phyloP scores from a whole-genome alignment of 768 basidiomycete genomes.

The Porphyrellus cyaneotinctus region DNA sequence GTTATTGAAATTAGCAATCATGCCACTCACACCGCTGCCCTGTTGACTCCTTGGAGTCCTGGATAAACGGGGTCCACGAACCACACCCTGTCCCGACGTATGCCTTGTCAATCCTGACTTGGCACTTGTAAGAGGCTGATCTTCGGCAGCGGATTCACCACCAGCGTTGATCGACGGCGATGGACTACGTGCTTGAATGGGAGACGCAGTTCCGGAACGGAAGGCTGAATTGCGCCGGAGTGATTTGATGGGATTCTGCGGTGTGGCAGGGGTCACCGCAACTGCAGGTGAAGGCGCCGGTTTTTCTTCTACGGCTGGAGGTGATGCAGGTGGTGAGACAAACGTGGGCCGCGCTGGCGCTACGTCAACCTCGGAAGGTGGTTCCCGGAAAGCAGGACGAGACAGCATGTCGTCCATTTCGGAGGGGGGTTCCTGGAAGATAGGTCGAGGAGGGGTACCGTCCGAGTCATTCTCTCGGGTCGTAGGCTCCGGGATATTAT shows the following conservation, averaged over 20 bases:
- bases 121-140: constrained; percentile 32
- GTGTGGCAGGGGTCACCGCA: constrained; percentile 43
- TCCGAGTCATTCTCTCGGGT: constrained; percentile 17
- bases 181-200: constrained; percentile 37
- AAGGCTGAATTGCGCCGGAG: constrained; percentile 34
- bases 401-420: constrained; percentile 28
- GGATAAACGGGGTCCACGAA: constrained; percentile 49
- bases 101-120: constrained; percentile 41
- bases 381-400: constrained; percentile 57
- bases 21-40: constrained; percentile 46
- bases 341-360: constrained; percentile 14
- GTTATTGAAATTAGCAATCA: constrained; percentile 56
- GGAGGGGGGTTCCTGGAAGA: constrained; percentile 62
- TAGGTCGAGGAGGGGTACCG: constrained; percentile 34
- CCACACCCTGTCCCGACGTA: constrained; percentile 38
- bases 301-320: constrained; percentile 24
- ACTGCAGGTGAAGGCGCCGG: constrained; percentile 30
- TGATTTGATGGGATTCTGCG: constrained; percentile 49
- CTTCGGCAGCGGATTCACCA: constrained; percentile 29
- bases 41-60: constrained; percentile 44
- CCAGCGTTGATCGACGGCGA: constrained; percentile 35
- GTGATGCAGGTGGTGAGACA: constrained; percentile 23
- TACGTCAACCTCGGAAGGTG: constrained; percentile 52
- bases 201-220: constrained; percentile 33
- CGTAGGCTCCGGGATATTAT: not conserved